Evolutionary conservation across 768 basidiomycete species (phyloP).

Genomic region (Hydnum rufescens): DNA sequence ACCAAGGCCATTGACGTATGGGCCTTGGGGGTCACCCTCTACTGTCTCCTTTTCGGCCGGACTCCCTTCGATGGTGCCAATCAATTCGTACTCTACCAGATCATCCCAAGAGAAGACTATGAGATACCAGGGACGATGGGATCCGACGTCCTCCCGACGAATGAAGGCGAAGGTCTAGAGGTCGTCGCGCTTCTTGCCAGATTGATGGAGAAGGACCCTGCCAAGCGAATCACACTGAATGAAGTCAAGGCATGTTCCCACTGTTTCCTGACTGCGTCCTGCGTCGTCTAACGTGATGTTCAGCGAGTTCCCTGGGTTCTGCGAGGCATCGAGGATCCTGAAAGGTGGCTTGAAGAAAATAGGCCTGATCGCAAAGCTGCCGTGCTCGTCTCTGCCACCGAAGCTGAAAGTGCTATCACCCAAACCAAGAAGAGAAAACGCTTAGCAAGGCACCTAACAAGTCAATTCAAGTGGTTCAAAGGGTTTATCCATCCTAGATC

Average conservation of each 20-base stretch:
- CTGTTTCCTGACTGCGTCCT: slow-evolving; percentile 13
- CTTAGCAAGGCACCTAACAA: neutral
- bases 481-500: neutral
- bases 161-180: slow-evolving; percentile 32
- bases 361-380: slow-evolving; percentile 29
- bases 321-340: slow-evolving; percentile 41
- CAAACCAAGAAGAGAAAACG: slow-evolving; percentile 12
- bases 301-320: slow-evolving; percentile 38
- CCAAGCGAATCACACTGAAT: slow-evolving; percentile 52
- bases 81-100: slow-evolving; percentile 61
- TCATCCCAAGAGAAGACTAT: slow-evolving; percentile 66
- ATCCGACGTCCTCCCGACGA: slow-evolving; percentile 36
- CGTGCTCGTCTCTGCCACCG: slow-evolving; percentile 50
- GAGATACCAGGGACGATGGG: slow-evolving; percentile 50
- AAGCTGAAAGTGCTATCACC: slow-evolving; percentile 44
- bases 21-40: slow-evolving; percentile 92
- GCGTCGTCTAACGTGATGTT: slow-evolving; percentile 19
- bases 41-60: slow-evolving; percentile 77
- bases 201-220: slow-evolving; percentile 64
- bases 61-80: slow-evolving; percentile 52
- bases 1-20: slow-evolving; percentile 94
- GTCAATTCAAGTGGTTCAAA: neutral
- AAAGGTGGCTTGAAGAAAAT: slow-evolving; percentile 50
- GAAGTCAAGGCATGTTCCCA: slow-evolving; percentile 48
- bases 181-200: slow-evolving; percentile 54